Evolutionary conservation across 208 protist species (phyloP).

Genomic region (Leishmania tropica): DNA sequence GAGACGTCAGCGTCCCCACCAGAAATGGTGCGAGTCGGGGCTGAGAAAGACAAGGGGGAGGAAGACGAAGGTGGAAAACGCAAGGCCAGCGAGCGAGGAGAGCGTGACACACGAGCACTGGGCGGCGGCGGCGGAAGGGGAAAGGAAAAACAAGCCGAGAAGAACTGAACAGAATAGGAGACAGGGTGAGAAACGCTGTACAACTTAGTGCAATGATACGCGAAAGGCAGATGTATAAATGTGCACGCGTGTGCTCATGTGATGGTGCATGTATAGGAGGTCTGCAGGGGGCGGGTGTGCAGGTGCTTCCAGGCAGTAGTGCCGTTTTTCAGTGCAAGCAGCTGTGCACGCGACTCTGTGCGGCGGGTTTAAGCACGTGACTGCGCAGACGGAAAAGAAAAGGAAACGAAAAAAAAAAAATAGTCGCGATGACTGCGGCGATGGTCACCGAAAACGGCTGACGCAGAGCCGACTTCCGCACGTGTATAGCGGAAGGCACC

Average conservation of each 20-base stretch:
- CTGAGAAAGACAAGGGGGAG: not conserved
- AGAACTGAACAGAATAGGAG: not conserved
- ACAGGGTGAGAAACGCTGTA: not conserved
- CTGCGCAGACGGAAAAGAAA: not conserved
- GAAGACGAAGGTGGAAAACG: not conserved
- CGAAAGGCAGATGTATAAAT: not conserved
- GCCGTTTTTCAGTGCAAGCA: not conserved
- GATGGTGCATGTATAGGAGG: not conserved
- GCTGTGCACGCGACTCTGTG: not conserved
- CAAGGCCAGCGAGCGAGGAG: not conserved
- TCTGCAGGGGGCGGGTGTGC: not conserved
- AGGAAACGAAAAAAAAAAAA: not conserved
- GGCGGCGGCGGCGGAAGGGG: not conserved
- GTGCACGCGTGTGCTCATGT: not conserved
- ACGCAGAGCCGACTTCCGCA: too few relatives aligned
- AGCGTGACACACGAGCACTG: not conserved
- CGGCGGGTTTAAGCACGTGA: not conserved
- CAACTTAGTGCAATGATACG: not conserved
- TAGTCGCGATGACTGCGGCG: not conserved
- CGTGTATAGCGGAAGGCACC: too few relatives aligned
- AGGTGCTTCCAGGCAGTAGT: not conserved
- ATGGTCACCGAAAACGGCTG: not conserved
- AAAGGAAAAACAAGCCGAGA: not conserved
- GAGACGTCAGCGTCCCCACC: not conserved
- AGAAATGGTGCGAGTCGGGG: not conserved